phyloP scores from a whole-genome alignment of 352 stramenopile genomes.

The Phytophthora idaei region DNA sequence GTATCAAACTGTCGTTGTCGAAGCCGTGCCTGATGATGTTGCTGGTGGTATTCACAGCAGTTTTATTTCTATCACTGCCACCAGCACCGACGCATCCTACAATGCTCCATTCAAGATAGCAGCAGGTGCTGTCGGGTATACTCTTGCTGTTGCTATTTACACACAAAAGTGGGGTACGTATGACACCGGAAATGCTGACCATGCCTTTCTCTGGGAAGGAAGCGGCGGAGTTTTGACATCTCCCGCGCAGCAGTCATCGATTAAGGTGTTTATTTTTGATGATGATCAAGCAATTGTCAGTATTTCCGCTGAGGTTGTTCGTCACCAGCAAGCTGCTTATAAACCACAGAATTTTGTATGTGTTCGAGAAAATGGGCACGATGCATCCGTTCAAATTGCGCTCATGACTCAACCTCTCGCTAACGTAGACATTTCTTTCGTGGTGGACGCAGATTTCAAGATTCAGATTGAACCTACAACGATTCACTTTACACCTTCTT shows the following conservation, averaged over 20 bases:
- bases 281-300: slow-evolving; percentile 51
- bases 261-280: slow-evolving; percentile 59
- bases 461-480: slow-evolving; percentile 37
- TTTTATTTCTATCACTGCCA: slow-evolving; percentile 36
- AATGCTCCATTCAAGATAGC: slow-evolving; percentile 37
- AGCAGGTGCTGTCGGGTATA: slow-evolving; percentile 30
- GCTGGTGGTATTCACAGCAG: slow-evolving; percentile 45
- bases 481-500: slow-evolving; percentile 33
- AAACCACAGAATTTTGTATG: slow-evolving; percentile 44
- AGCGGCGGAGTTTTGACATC: slow-evolving; percentile 54
- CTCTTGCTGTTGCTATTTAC: slow-evolving; percentile 51
- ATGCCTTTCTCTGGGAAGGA: slow-evolving; percentile 59
- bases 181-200: slow-evolving; percentile 56
- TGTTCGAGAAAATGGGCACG: slow-evolving; percentile 48
- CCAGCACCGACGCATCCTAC: slow-evolving; percentile 52
- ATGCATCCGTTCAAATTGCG: slow-evolving; percentile 42
- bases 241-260: slow-evolving; percentile 20
- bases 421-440: slow-evolving; percentile 45
- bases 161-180: slow-evolving; percentile 55
- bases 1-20: slow-evolving; percentile 41
- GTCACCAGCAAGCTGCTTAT: slow-evolving; percentile 30
- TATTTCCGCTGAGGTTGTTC: slow-evolving; percentile 43
- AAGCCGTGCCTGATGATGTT: slow-evolving; percentile 41
- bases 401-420: slow-evolving; percentile 49
- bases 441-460: slow-evolving; percentile 24